These are phyloP conservation scores for Ilyonectria sp. DNA, from an alignment of 2,329 filamentous ascomycete genomes.

Conservation along the genomic window DNA sequence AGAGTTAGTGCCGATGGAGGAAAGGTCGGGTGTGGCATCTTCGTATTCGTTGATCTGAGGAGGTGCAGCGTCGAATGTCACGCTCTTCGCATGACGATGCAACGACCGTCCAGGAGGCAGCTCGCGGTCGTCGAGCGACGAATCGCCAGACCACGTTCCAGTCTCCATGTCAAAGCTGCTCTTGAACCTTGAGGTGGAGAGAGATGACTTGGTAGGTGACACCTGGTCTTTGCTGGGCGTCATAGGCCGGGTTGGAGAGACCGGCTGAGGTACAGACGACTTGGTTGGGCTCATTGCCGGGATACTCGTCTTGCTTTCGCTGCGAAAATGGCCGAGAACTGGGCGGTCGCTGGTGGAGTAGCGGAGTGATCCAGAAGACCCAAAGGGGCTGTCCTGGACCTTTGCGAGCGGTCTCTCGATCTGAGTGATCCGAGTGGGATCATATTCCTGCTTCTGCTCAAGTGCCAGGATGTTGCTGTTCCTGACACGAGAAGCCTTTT, in stretches of 20 bases:
- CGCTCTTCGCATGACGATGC: conserved; percentile 93
- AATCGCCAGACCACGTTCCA: conserved; percentile 78
- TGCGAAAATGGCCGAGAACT: conserved; percentile 62
- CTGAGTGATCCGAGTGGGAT: conserved; percentile 82
- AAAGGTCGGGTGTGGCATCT: conserved; percentile 97
- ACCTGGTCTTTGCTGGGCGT: conserved; percentile 78
- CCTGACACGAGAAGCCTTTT: conserved; percentile 94
- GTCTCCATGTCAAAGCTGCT: conserved; percentile 79
- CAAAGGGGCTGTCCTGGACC: conserved; percentile 80
- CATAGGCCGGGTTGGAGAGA: conserved; percentile 50
- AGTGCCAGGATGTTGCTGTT: conserved; percentile 98
- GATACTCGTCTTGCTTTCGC: conserved; percentile 70
- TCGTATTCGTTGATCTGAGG: conserved; percentile 98
- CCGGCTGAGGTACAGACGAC: conserved; percentile 55
- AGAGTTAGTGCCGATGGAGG: conserved; percentile 89
- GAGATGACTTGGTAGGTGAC: conserved; percentile 91
- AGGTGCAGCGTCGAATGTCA: conserved; percentile 94
- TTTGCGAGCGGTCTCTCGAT: conserved; percentile 87
- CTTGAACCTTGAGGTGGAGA: conserved; percentile 78
- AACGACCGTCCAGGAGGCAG: conserved; percentile 77
- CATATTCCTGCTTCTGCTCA: conserved; percentile 93
- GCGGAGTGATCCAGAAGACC: conserved; percentile 69
- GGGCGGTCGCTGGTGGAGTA: conserved; percentile 62
- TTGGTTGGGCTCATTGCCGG: conserved; percentile 71
- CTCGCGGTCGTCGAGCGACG: conserved; percentile 70